phyloP scores from a whole-genome alignment of 2,329 filamentous ascomycete species.

The Venturia asperata region DNA sequence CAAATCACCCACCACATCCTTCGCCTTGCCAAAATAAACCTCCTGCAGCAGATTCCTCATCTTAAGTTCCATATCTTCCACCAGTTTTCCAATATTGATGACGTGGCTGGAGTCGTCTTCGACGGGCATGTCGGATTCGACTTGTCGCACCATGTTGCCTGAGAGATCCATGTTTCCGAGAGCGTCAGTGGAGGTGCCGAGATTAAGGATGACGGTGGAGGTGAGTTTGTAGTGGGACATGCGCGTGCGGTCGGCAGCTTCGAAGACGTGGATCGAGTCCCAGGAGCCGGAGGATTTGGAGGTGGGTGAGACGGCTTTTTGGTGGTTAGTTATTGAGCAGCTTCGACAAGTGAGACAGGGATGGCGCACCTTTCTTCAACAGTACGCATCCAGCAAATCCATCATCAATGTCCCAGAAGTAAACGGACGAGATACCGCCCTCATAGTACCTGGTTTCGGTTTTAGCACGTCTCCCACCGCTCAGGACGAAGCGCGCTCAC shows the following conservation, averaged over 20 bases:
- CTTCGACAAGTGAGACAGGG: neutral
- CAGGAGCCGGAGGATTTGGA: slow-evolving; percentile 71
- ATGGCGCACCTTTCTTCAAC: slow-evolving; percentile 72
- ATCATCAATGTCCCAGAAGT: slow-evolving; percentile 97
- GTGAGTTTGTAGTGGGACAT: slow-evolving; percentile 96
- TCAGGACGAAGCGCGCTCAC: slow-evolving; percentile 36
- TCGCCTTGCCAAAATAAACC: slow-evolving; percentile 98
- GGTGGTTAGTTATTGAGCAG: neutral
- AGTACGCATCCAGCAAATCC: slow-evolving; percentile 94
- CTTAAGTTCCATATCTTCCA: slow-evolving; percentile 99
- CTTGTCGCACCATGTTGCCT: slow-evolving; percentile 96
- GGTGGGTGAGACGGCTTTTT: slow-evolving; percentile 57
- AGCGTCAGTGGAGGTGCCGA: slow-evolving; percentile 60
- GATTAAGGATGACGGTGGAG: slow-evolving; percentile 86
- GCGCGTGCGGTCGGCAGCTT: slow-evolving; percentile 85
- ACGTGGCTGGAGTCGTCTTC: slow-evolving; percentile 47
- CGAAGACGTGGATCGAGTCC: slow-evolving; percentile 99
- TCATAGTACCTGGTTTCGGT: slow-evolving; percentile 66
- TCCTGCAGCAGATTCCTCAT: slow-evolving; percentile 98
- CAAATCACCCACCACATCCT: slow-evolving; percentile 94
- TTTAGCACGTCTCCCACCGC: neutral
- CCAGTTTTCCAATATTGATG: slow-evolving; percentile 80
- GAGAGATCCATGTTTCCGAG: slow-evolving; percentile 86
- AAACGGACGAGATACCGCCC: slow-evolving; percentile 90
- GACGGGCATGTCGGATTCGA: slow-evolving; percentile 78